Evolutionary conservation across 805 yeast species (phyloP).

Genomic region (Hanseniaspora pseudoguilliermondii): DNA sequence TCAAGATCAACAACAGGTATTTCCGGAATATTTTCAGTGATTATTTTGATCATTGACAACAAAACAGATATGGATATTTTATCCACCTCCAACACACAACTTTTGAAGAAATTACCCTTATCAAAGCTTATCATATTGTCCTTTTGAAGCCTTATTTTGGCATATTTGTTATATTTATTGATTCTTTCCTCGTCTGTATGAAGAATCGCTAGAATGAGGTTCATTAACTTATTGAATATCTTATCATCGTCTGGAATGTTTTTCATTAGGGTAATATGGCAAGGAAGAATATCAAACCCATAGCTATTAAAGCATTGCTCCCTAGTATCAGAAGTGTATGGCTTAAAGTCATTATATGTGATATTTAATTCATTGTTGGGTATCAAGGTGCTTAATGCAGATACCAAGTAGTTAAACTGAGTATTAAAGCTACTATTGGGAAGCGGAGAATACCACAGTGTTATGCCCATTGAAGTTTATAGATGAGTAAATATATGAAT

Average conservation of each 20-base stretch:
- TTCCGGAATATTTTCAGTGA: not conserved
- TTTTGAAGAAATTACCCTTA: not conserved
- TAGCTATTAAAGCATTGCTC: not conserved
- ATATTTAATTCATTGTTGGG: constrained; percentile 7
- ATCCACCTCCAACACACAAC: constrained; percentile 4
- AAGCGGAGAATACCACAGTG: constrained; percentile 9
- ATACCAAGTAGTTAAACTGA: not conserved
- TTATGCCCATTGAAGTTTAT: constrained; percentile 2
- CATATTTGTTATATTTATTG: not conserved
- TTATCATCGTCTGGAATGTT: constrained; percentile 5
- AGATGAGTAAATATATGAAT: not conserved
- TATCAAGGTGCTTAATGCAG: not conserved
- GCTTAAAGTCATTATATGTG: not conserved
- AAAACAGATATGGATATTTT: not conserved
- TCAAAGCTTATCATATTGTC: not conserved
- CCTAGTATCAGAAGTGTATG: not conserved
- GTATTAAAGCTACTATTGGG: not conserved
- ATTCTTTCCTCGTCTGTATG: not conserved
- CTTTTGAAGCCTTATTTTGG: not conserved
- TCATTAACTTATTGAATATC: not conserved
- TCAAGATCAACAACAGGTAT: constrained; percentile 26
- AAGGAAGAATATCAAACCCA: constrained; percentile 7
- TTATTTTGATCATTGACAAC: not conserved
- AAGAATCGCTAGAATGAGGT: not conserved
- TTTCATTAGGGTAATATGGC: constrained; percentile 8